Conservation (phyloP, 768 basidiomycete genomes). For the Auricularia sp. region DNA sequence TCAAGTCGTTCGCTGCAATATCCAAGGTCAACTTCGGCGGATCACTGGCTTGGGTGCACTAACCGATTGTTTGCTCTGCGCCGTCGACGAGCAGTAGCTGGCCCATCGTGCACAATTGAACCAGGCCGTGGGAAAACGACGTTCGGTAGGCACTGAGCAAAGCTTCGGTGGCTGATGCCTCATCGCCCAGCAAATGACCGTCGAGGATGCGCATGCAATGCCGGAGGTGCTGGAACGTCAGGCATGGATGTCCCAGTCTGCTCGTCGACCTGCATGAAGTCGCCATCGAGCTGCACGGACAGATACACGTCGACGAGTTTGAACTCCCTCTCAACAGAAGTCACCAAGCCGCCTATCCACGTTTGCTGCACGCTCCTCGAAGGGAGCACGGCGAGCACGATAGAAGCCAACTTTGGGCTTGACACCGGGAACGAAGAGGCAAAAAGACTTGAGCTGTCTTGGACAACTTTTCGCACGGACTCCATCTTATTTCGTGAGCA, state of each 20-base stretch:
- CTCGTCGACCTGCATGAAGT: background rate
- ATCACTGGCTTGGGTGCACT: constrained; percentile 3
- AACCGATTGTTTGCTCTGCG: constrained; percentile 16
- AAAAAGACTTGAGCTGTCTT: background rate
- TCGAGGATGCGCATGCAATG: constrained; percentile 54
- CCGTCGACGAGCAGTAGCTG: constrained; percentile 27
- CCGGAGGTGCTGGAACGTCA: background rate
- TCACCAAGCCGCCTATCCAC: background rate
- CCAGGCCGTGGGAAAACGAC: constrained; percentile 39
- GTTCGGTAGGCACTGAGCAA: constrained; percentile 29
- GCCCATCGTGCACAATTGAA: constrained; percentile 42
- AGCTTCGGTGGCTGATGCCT: constrained; percentile 24
- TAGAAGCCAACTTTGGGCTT: background rate
- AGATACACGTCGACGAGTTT: background rate
- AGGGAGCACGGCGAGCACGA: background rate
- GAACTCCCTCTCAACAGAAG: background rate
- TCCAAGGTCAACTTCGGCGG: background rate
- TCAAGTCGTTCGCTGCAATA: constrained; percentile 33
- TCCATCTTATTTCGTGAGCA: background rate
- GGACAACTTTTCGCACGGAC: background rate
- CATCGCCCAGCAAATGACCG: constrained; percentile 49
- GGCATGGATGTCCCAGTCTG: background rate
- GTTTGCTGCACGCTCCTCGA: background rate
- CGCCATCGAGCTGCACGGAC: background rate
- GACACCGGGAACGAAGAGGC: background rate